Conservation (phyloP, 495 filamentous ascomycete genomes). For the Trichoderma erinaceum region DNA sequence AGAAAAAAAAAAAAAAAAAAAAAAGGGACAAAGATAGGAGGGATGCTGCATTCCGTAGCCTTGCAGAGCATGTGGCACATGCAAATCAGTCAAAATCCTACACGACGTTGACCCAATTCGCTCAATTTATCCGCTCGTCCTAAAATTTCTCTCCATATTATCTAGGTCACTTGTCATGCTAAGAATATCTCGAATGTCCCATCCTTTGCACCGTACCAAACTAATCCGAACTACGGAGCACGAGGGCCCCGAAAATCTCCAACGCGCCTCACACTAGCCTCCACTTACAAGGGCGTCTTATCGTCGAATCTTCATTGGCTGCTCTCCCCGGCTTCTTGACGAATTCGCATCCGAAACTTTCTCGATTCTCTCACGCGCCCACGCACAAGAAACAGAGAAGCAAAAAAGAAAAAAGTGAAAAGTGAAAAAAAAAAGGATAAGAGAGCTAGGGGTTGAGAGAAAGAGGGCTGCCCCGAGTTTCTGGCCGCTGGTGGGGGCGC, state of each 20-base stretch:
- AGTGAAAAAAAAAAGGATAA: background rate
- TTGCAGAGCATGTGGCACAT: background rate
- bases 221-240: background rate
- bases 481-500: constrained; percentile 3
- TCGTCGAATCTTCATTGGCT: background rate
- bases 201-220: background rate
- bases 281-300: constrained; percentile 1
- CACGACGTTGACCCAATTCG: background rate
- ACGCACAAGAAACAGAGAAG: background rate
- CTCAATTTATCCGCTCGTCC: background rate
- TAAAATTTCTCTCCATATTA: background rate
- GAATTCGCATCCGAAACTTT: background rate
- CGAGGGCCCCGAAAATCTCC: background rate
- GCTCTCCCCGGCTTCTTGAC: background rate
- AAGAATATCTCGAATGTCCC: background rate
- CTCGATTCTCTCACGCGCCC: background rate
- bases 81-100: background rate
- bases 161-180: background rate
- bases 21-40: too few relatives aligned
- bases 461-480: background rate
- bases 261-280: background rate
- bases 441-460: background rate
- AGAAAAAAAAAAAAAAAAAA: background rate
- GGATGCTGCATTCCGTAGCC: too few relatives aligned
- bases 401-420: too few relatives aligned